Conservation (phyloP, 352 stramenopile species). For the Pelagophyceae sp. region DNA sequence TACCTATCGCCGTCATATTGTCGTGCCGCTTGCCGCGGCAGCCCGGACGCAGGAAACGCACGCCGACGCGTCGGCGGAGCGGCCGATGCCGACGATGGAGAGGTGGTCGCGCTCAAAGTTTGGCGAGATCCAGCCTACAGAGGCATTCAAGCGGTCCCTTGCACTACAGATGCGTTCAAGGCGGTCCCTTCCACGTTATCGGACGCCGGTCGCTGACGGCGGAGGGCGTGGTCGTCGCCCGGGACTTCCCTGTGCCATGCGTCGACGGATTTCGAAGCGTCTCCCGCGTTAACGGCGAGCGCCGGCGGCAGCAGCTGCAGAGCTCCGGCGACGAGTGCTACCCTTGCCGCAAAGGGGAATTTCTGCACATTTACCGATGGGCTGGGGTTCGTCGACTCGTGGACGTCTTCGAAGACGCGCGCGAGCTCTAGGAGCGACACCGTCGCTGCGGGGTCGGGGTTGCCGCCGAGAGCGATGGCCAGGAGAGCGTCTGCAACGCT, state of each 20-base stretch:
- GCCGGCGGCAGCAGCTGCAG: conserved; percentile 40
- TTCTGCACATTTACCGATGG: not conserved
- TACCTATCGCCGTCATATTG: too few species aligned
- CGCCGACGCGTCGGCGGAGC: conserved; percentile 38
- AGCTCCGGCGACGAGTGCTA: conserved; percentile 39
- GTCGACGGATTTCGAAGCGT: conserved; percentile 23
- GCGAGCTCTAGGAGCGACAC: conserved; percentile 40
- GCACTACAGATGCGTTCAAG: too few species aligned
- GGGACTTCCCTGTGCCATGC: conserved; percentile 40
- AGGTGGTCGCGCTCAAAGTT: conserved; percentile 30
- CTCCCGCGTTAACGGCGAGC: conserved; percentile 23
- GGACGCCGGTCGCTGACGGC: too few species aligned
- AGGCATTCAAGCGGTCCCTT: too few species aligned
- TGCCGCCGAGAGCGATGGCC: conserved; percentile 27
- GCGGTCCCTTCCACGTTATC: too few species aligned
- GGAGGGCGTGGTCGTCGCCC: conserved; percentile 43
- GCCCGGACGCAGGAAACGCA: too few species aligned
- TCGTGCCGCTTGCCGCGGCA: too few species aligned
- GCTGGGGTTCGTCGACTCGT: conserved; percentile 30
- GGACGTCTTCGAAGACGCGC: conserved; percentile 41
- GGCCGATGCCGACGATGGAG: conserved; percentile 39
- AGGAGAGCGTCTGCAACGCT: conserved; percentile 26
- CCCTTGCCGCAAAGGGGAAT: conserved; percentile 35
- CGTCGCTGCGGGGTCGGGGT: conserved; percentile 35
- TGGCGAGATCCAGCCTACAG: conserved; percentile 25